phyloP scores from a whole-genome alignment of 2,329 filamentous ascomycete genomes.

The Aspergillus latus region DNA sequence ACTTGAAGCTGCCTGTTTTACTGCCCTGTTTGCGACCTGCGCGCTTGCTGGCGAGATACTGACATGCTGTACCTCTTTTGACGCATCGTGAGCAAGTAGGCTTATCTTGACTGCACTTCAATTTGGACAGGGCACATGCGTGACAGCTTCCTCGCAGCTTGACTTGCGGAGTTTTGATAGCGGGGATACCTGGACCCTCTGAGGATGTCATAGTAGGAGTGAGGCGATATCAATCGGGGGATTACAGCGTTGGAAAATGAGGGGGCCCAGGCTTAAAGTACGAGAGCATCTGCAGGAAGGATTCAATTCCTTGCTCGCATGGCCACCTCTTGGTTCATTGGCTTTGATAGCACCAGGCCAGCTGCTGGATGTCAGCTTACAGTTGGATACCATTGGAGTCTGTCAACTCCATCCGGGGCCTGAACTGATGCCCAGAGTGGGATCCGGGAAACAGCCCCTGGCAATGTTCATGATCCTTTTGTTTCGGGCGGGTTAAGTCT shows the following conservation, averaged over 20 bases:
- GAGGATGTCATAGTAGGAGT: not conserved
- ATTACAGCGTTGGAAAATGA: not conserved
- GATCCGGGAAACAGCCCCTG: not conserved
- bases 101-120: conserved; percentile 13
- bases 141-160: conserved; percentile 11
- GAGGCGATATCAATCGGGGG: not conserved
- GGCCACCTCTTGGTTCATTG: not conserved
- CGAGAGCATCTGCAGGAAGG: not conserved
- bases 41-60: conserved; percentile 9
- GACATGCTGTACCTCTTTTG: conserved; percentile 7
- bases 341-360: not conserved
- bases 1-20: conserved; percentile 1
- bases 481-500: not conserved
- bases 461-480: not conserved
- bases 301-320: conserved; percentile 1
- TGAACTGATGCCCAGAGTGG: not conserved
- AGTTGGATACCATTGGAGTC: not conserved
- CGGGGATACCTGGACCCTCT: not conserved
- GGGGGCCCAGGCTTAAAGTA: not conserved
- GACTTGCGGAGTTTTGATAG: not conserved
- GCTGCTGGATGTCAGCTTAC: conserved; percentile 2
- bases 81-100: conserved; percentile 7
- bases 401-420: not conserved
- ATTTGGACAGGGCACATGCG: conserved; percentile 9
- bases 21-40: conserved; percentile 10